These are phyloP conservation scores for Rhododendron ovatum DNA, from an alignment of 148 eudicot genomes.

Conservation along the genomic window DNA sequence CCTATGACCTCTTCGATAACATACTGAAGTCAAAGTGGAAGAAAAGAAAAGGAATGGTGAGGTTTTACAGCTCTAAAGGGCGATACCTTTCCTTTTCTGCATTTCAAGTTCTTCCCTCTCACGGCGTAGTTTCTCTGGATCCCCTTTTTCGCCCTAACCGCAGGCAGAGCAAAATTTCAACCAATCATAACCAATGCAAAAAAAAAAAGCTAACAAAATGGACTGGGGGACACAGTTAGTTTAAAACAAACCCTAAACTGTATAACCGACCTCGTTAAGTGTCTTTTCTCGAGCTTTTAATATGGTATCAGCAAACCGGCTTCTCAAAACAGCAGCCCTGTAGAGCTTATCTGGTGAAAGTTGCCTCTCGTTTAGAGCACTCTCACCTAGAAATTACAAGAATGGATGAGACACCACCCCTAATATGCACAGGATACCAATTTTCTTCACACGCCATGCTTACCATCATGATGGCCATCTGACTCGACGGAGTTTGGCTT, in stretches of 20 bases:
- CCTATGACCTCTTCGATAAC: background rate
- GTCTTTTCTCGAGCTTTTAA: constrained; percentile 73
- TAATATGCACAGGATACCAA: background rate
- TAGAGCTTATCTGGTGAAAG: constrained; percentile 60
- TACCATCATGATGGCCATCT: constrained; percentile 42
- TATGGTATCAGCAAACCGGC: constrained; percentile 63
- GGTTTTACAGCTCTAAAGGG: background rate
- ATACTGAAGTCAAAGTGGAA: background rate
- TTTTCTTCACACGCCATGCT: constrained; percentile 15
- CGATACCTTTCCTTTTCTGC: constrained; percentile 54
- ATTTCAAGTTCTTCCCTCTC: constrained; percentile 64
- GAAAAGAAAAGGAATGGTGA: background rate
- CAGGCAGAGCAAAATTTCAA: background rate
- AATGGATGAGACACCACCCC: constrained; percentile 6
- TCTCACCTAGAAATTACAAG: constrained; percentile 37
- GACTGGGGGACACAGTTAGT: background rate
- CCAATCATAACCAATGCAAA: constrained; percentile 1
- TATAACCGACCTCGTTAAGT: constrained; percentile 38
- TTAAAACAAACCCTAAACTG: background rate
- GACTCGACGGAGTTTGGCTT: constrained; percentile 29
- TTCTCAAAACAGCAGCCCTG: constrained; percentile 59
- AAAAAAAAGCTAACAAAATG: background rate
- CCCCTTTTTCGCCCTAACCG: constrained; percentile 54
- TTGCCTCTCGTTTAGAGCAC: constrained; percentile 42
- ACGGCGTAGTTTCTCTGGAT: constrained; percentile 65